Evolutionary conservation across 495 filamentous ascomycete species (phyloP).

Genomic region (Staphylotrichum tortipilum): DNA sequence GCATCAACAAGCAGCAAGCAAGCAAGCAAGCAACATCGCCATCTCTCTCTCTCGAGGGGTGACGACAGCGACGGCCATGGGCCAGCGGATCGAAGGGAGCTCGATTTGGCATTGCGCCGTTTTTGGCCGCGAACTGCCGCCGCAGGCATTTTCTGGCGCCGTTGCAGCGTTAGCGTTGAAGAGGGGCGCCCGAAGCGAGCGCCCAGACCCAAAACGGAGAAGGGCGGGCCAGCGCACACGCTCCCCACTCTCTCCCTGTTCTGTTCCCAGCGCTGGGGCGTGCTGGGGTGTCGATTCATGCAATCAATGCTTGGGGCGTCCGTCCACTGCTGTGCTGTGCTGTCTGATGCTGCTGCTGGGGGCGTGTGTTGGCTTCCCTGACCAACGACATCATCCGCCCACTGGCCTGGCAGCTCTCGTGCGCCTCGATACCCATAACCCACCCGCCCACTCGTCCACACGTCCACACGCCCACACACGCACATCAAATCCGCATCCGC

Average conservation of each 20-base stretch:
- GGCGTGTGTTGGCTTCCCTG: no score
- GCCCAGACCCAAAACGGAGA: slow-evolving; percentile 13
- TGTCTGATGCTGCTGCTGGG: no score
- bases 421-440: neutral
- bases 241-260: no score
- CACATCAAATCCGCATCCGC: neutral
- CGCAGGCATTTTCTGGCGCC: neutral
- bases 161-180: neutral
- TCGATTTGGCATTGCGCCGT: slow-evolving; percentile 1
- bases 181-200: neutral
- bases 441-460: neutral
- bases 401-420: no score
- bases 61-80: no score
- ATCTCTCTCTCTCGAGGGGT: no score
- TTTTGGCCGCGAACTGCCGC: slow-evolving; percentile 1
- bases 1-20: neutral
- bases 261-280: no score
- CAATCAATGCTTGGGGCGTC: no score
- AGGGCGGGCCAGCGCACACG: slow-evolving; percentile 11
- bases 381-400: slow-evolving; percentile 8
- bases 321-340: no score
- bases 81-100: neutral
- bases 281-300: no score
- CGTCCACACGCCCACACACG: no score
- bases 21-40: no score